These are phyloP conservation scores for Geum urbanum DNA, from an alignment of 306 rosid genomes.

Conservation along the genomic window DNA sequence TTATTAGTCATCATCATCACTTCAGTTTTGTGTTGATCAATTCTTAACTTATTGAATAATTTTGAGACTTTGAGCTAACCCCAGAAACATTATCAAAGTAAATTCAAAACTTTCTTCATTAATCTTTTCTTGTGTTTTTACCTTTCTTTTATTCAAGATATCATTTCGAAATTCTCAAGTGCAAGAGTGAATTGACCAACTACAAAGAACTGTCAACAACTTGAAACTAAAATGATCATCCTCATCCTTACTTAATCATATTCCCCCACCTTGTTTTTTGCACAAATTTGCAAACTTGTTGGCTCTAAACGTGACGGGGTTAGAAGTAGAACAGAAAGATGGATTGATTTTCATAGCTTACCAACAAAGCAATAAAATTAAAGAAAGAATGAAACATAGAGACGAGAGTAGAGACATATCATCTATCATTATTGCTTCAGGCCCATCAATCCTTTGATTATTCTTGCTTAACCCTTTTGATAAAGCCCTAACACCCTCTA, in stretches of 20 bases:
- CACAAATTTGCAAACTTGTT: neutral
- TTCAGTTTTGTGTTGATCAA: too few species aligned
- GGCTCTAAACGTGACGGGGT: slow-evolving; percentile 19
- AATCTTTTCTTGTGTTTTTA: too few species aligned
- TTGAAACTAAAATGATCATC: neutral
- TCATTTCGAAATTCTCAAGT: neutral
- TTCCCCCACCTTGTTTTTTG: neutral
- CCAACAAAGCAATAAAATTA: too few species aligned
- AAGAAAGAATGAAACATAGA: too few species aligned
- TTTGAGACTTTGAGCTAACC: too few species aligned
- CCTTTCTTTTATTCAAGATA: too few species aligned
- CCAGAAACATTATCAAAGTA: too few species aligned
- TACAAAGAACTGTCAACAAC: neutral
- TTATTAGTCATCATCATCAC: too few species aligned
- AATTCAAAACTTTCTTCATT: too few species aligned
- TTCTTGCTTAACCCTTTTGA: slow-evolving; percentile 66
- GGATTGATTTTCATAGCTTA: neutral
- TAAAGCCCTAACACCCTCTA: slow-evolving; percentile 62
- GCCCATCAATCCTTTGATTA: slow-evolving; percentile 51
- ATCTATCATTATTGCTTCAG: slow-evolving; percentile 53
- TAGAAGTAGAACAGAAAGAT: slow-evolving; percentile 1
- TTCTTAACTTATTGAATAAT: too few species aligned
- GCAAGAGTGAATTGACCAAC: slow-evolving; percentile 9
- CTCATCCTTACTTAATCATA: neutral
- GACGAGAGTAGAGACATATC: slow-evolving; percentile 48